These are phyloP conservation scores for Russula virescens DNA, from an alignment of 768 basidiomycete genomes.

Conservation along the genomic window DNA sequence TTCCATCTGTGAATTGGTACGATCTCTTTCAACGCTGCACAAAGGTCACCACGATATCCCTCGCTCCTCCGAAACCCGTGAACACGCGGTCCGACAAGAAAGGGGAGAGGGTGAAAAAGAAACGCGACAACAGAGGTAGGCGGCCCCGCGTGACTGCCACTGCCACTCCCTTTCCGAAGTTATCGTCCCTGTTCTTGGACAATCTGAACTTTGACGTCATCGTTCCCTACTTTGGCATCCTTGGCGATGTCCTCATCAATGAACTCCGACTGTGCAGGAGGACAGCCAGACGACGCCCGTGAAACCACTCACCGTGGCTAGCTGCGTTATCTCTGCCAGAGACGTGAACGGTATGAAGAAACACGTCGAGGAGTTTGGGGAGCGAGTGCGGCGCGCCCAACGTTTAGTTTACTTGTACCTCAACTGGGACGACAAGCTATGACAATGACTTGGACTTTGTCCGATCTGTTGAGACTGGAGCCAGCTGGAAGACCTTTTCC, in stretches of 20 bases:
- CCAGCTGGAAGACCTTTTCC: too few species aligned
- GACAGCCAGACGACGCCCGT: background rate
- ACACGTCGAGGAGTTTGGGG: conserved; percentile 4
- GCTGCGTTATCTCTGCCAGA: background rate
- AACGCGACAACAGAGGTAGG: background rate
- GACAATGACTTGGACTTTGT: too few species aligned
- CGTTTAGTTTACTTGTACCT: too few species aligned
- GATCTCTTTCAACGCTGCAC: conserved; percentile 1
- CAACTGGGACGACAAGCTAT: background rate
- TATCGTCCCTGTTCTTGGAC: conserved; percentile 3
- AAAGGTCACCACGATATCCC: background rate
- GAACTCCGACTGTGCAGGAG: background rate
- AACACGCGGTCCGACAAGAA: background rate
- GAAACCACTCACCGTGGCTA: background rate
- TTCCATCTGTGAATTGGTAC: too few species aligned
- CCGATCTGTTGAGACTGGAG: too few species aligned
- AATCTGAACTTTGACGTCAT: background rate
- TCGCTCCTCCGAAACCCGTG: background rate
- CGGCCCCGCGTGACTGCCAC: background rate
- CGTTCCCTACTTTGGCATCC: background rate
- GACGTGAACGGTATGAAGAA: background rate
- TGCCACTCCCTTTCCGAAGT: background rate
- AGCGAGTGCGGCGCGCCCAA: too few species aligned
- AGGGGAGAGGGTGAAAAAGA: background rate
- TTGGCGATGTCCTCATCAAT: background rate